Evolutionary conservation across 2,329 filamentous ascomycete genomes (phyloP), one percentile per base, ranked within the genome.

Genomic region (Sclerotiophoma versabilis): DNA sequence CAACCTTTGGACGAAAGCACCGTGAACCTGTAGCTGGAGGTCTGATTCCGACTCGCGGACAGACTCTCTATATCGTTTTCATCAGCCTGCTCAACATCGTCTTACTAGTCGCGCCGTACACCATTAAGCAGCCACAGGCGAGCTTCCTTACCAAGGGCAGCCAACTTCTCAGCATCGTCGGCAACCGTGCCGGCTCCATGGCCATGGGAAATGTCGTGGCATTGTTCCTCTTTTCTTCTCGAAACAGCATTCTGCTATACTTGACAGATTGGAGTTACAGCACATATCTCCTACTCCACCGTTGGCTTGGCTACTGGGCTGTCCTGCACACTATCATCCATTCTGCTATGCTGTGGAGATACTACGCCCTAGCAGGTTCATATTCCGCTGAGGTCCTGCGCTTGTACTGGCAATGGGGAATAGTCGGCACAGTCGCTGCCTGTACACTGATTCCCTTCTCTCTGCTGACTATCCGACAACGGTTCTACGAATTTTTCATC

Each of bases 231-330:
- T 43, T 43, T 14, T 43, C 39, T 2, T 43, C 68, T 5, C 70
- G 73, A 12, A 76, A 76, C 54, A 76, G 72, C 42, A 11, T 74
- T 22, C 57, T 76, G 1, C 58, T 76, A 0, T 71, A 65, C 57
- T 14, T 75, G 7, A 75, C 73, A 0, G 63, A 74, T 48, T 77
- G 74, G 73, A 66, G 62, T n/a, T 64, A 72, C 36, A 62, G 69
- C 11, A 75, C 73, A 0, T 76, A 69, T 54, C 32, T 76, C 3
- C 38, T 75, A 4, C 58, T 76, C 1, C 74, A 76, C 45, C 70
- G 71, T 1, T 66, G 62, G 63, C 42, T 65, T 2, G 63, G 59
- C 5, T 57, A 59, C 27, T 58, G 62, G 33, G 53, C 53, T 32
- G 53, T 58, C 11, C 9, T 62, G 14, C 55, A 65, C 11, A 54